Percentiles rank a stretch among this genome's conserved stretches.
phyloP scores from a whole-genome alignment of 257 asterid genomes.

The Thymus mandschuricus region DNA sequence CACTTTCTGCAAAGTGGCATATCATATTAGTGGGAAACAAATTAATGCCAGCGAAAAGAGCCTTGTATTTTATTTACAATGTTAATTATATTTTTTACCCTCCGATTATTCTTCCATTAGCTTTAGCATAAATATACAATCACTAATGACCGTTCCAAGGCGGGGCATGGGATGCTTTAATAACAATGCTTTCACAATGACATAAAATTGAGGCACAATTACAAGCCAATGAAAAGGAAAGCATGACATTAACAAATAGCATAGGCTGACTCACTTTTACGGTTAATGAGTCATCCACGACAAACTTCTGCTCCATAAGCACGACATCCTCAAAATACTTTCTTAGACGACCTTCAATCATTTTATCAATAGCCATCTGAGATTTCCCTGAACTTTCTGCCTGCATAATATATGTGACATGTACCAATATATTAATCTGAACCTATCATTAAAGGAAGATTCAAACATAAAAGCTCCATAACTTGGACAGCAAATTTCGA shows the following conservation, averaged over 20 bases:
- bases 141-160: constrained; percentile 1
- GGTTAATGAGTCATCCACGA: constrained; percentile 68
- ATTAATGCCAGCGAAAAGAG: neutral
- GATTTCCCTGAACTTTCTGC: constrained; percentile 93
- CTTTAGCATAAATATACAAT: constrained; percentile 5
- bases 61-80: constrained; percentile 15
- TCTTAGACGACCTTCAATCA: constrained; percentile 93
- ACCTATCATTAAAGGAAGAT: constrained; percentile 14
- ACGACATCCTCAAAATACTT: constrained; percentile 96
- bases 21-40: constrained; percentile 12
- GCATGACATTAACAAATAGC: neutral
- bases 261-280: constrained; percentile 52
- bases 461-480: constrained; percentile 22
- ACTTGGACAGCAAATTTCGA: constrained; percentile 6
- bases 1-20: constrained; percentile 57
- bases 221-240: constrained; percentile 7
- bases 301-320: constrained; percentile 92
- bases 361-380: constrained; percentile 83
- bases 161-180: neutral
- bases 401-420: constrained; percentile 41
- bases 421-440: constrained; percentile 16
- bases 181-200: neutral
- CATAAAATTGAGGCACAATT: constrained; percentile 17
- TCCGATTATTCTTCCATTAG: constrained; percentile 16
- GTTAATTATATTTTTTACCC: neutral